phyloP scores from a whole-genome alignment of 1,284 basidiomycete species.

The Ustilago trichophora region DNA sequence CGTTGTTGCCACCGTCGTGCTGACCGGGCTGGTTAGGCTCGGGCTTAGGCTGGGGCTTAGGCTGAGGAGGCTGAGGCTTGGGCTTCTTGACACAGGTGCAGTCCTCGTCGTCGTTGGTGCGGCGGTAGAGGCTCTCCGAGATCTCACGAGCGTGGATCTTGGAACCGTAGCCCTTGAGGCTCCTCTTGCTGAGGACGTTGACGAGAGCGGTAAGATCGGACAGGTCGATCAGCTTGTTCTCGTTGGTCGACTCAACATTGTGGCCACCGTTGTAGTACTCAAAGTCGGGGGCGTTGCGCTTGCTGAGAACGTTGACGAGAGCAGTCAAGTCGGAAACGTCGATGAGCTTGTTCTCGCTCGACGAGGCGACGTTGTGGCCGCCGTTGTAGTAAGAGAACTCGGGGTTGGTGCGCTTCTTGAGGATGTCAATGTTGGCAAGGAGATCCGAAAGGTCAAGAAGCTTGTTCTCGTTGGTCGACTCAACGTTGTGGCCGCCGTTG shows the following conservation, averaged over 20 bases:
- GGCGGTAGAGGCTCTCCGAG: conserved; percentile 32
- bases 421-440: conserved; percentile 12
- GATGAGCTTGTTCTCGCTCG: conserved; percentile 43
- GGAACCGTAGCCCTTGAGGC: conserved; percentile 23
- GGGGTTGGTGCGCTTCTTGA: conserved; percentile 16
- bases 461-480: conserved; percentile 32
- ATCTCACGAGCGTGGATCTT: conserved; percentile 42
- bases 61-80: conserved; percentile 28
- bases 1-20: neutral
- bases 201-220: conserved; percentile 37
- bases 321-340: conserved; percentile 35
- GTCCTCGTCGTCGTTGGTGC: conserved; percentile 40
- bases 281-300: conserved; percentile 14
- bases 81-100: conserved; percentile 48
- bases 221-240: conserved; percentile 47
- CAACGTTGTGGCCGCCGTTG: conserved; percentile 33
- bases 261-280: conserved; percentile 37
- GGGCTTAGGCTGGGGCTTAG: too few species aligned
- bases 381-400: conserved; percentile 28
- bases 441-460: conserved; percentile 26
- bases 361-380: conserved; percentile 37
- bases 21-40: too few species aligned
- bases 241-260: conserved; percentile 37
- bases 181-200: conserved; percentile 39
- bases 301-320: conserved; percentile 29